Evolutionary conservation across 2,329 filamentous ascomycete species (phyloP).

Genomic region (Nemania sp.): DNA sequence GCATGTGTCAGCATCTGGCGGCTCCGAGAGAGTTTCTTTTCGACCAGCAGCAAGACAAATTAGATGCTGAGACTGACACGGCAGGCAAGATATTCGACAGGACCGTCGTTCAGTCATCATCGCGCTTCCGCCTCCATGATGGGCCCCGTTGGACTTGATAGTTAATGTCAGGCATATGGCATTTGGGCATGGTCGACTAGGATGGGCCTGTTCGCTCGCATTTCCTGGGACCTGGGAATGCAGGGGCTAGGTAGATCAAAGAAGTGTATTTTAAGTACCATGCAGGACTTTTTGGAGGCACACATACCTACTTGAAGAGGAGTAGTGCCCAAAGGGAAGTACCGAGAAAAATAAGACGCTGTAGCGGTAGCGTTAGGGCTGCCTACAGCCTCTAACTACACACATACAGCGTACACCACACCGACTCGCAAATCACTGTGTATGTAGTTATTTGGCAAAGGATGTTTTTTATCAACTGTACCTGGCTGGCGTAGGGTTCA

Average conservation of each 20-base stretch:
- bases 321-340: slow-evolving; percentile 3
- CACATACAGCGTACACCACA: not conserved
- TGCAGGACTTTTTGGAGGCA: slow-evolving; percentile 36
- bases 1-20: slow-evolving; percentile 30
- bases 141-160: slow-evolving; percentile 16
- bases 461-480: too few species aligned
- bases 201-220: slow-evolving; percentile 42
- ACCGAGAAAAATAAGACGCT: not conserved
- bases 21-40: slow-evolving; percentile 23
- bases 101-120: slow-evolving; percentile 20
- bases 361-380: not conserved
- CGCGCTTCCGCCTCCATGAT: slow-evolving; percentile 12
- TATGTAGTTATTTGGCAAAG: too few species aligned
- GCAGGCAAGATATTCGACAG: slow-evolving; percentile 32
- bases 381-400: not conserved
- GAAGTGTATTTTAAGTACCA: slow-evolving; percentile 40
- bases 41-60: slow-evolving; percentile 31
- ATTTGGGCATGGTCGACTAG: slow-evolving; percentile 40
- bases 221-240: slow-evolving; percentile 46
- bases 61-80: slow-evolving; percentile 17
- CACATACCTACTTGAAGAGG: slow-evolving; percentile 2
- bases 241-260: slow-evolving; percentile 42
- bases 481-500: not conserved
- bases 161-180: slow-evolving; percentile 35
- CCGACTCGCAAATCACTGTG: not conserved